These are phyloP conservation scores for Fonticula alba DNA, from an alignment of 78 protist genomes.

Conservation along the genomic window DNA sequence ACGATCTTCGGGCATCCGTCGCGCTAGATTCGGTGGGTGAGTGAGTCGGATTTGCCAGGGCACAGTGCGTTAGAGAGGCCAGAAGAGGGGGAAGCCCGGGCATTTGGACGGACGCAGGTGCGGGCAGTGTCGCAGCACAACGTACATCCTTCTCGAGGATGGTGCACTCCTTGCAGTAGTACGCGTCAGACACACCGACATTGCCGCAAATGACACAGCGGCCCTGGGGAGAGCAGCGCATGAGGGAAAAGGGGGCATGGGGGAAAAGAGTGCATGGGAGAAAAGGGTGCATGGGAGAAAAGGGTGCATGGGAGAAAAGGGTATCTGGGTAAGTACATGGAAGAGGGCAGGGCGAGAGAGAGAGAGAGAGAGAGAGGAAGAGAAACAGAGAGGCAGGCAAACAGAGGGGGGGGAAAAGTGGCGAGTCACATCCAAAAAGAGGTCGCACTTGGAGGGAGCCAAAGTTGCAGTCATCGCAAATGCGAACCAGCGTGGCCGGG, in stretches of 20 bases:
- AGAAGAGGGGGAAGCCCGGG: background rate
- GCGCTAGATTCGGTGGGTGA: slow-evolving; percentile 18
- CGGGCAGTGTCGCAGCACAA: background rate
- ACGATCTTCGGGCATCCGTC: slow-evolving; percentile 89
- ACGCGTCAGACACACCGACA: slow-evolving; percentile 75
- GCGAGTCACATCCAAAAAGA: background rate
- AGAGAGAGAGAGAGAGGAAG: background rate
- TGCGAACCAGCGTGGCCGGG: slow-evolving; percentile 61
- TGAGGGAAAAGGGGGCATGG: background rate
- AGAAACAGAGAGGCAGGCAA: background rate
- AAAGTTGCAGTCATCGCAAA: slow-evolving; percentile 88
- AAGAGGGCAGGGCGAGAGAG: too few species aligned
- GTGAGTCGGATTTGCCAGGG: background rate
- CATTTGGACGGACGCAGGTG: background rate
- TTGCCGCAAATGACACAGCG: slow-evolving; percentile 75
- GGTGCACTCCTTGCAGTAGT: slow-evolving; percentile 76
- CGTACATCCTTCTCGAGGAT: slow-evolving; percentile 72
- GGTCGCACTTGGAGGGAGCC: slow-evolving; percentile 47
- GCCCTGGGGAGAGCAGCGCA: slow-evolving; percentile 1
- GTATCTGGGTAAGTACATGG: background rate
- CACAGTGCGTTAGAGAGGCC: background rate
- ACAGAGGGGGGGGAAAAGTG: background rate
- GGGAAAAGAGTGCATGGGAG: background rate
- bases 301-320: background rate
- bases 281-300: too few species aligned